Evolutionary conservation across 2,329 filamentous ascomycete species (phyloP), one percentile per base, ranked within the genome.

Genomic region (Sporothrix dimorphospora): DNA sequence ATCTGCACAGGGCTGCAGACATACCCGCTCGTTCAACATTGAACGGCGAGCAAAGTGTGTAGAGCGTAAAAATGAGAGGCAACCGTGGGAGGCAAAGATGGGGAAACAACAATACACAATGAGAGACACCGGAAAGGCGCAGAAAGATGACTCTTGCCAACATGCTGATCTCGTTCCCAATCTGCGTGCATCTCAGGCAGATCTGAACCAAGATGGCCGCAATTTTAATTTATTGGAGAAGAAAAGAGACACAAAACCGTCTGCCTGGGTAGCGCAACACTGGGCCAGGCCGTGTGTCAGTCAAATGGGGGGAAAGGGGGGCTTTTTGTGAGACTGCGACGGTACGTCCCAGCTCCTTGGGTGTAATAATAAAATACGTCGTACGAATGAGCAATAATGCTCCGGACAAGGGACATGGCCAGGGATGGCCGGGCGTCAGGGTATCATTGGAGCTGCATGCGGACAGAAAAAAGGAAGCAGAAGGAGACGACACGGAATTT

Each of bases 391-490:
- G n/a, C n/a, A n/a, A 45, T 27, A 65, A 27, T 45, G 59, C 38
- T 27, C 59, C 38, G 38, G 38, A 9, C 59, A 65, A 45, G 19
- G 40, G 38, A 38, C 45, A 7, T 45, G 59, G 59, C 38, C 21
- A 65, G 38, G 59, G 38, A 63, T 63, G 38, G 12, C 19, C 59
- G 11, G 27, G 45, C 16, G 27, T 34, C 45, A 53, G 42, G 45
- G 45, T 67, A 14, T 4, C 30, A 51, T 51, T 67, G 45, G 45
- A 12, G 30, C 27, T 65, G 21, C 59, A 45, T 45, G 38, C 38
- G 59, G 45, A 45, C 38, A 65, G 59, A 11, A 45, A 40, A 65
- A 65, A 65, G 21, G 14, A 65, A 45, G 59, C 38, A 45, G 12
- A 8, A 42, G 19, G 12, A n/a, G 4, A 42, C 34, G 38, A 42